These are phyloP conservation scores for Exophiala aquamarina DNA, from an alignment of 2,329 filamentous ascomycete genomes.

Conservation along the genomic window DNA sequence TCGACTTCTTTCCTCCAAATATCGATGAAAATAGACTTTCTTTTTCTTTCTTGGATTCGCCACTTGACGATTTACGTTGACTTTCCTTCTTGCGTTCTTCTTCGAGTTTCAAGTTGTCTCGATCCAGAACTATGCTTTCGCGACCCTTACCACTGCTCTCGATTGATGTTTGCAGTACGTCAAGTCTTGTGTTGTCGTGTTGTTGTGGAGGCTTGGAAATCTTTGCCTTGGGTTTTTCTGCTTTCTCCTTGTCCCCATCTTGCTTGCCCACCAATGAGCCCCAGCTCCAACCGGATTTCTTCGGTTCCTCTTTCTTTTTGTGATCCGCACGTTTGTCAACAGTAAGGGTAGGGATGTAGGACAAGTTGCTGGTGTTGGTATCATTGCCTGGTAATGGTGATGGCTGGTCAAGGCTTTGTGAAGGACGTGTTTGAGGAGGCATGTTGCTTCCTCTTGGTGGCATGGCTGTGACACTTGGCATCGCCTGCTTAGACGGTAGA, in stretches of 20 bases:
- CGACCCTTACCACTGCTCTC: slow-evolving; percentile 66
- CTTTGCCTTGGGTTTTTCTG: slow-evolving; percentile 68
- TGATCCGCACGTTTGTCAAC: slow-evolving; percentile 76
- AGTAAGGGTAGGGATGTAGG: slow-evolving; percentile 73
- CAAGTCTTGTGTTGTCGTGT: slow-evolving; percentile 79
- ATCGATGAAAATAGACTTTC: slow-evolving; percentile 91
- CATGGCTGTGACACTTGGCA: slow-evolving; percentile 11
- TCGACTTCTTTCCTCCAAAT: slow-evolving; percentile 84
- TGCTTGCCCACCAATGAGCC: slow-evolving; percentile 64
- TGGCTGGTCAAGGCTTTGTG: slow-evolving; percentile 64
- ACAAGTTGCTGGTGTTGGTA: slow-evolving; percentile 73
- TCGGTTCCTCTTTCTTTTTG: slow-evolving; percentile 70
- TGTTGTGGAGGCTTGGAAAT: slow-evolving; percentile 50
- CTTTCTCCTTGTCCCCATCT: slow-evolving; percentile 61
- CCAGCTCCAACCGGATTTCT: slow-evolving; percentile 80
- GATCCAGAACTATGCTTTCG: slow-evolving; percentile 81
- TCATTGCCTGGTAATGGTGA: slow-evolving; percentile 69
- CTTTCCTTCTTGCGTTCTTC: slow-evolving; percentile 73
- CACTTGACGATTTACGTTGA: slow-evolving; percentile 66
- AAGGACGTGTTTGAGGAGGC: slow-evolving; percentile 34
- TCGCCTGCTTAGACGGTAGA: slow-evolving; percentile 22
- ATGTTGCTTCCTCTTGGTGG: slow-evolving; percentile 32
- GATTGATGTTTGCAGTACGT: slow-evolving; percentile 84
- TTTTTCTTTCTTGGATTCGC: slow-evolving; percentile 80
- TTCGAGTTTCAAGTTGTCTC: slow-evolving; percentile 72